A percentile compares a stretch with the other conserved stretches of the same genome.
Conservation (phyloP, 2,329 filamentous ascomycete genomes). For the Fusarium domesticum region DNA sequence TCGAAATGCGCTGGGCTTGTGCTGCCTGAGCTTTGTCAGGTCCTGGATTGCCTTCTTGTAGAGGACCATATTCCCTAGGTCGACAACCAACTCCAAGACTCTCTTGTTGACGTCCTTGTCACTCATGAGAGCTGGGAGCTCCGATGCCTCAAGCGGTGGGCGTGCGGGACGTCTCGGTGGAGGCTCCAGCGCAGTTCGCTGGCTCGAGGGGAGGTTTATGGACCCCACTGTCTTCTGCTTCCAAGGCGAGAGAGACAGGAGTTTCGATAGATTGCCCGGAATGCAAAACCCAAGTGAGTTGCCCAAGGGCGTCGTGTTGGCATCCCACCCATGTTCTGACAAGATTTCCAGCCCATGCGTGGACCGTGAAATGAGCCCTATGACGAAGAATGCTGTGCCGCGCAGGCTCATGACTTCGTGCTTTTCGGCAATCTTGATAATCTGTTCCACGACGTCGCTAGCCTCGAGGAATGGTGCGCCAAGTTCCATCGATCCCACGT, state of each 20-base stretch:
- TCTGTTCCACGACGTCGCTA: conserved; percentile 80
- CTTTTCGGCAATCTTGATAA: conserved; percentile 82
- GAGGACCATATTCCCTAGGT: conserved; percentile 89
- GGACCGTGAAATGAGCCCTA: conserved; percentile 89
- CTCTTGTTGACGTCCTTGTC: conserved; percentile 68
- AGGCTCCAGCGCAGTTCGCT: conserved; percentile 50
- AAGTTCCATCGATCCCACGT: conserved; percentile 96
- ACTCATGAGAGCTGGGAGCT: conserved; percentile 46
- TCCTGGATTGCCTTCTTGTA: conserved; percentile 84
- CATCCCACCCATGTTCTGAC: conserved; percentile 87
- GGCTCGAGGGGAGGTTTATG: conserved; percentile 48
- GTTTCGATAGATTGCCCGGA: conserved; percentile 70
- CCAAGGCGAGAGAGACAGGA: conserved; percentile 71
- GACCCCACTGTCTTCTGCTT: conserved; percentile 47
- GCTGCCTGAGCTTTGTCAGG: conserved; percentile 73
- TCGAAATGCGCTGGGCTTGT: conserved; percentile 71
- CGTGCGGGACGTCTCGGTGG: conserved; percentile 42
- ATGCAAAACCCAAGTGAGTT: conserved; percentile 85
- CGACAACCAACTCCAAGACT: conserved; percentile 80
- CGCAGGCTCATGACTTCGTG: conserved; percentile 90
- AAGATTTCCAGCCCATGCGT: conserved; percentile 90
- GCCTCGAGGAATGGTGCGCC: conserved; percentile 92
- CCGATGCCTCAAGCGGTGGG: conserved; percentile 44
- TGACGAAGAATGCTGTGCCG: conserved; percentile 93
- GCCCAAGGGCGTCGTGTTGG: conserved; percentile 79